Base-by-base conservation (phyloP, 306 rosid species). In the Ormosia semicastrata region DNA sequence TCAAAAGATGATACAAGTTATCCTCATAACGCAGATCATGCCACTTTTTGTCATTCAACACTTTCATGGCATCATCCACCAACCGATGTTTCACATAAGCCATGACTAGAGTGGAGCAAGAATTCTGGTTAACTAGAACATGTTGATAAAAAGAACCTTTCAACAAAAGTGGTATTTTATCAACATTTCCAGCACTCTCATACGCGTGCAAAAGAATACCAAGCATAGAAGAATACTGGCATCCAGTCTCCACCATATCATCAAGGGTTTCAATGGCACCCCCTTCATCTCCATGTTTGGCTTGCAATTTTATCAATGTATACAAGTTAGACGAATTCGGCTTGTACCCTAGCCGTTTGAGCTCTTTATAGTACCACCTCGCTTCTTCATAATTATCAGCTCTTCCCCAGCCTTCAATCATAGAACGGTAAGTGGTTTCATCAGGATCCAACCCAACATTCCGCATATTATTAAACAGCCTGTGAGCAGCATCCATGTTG, bases 401-500 rank as follows among this genome's bases (percentile, higher is more conserved):
- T 71, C 98, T 93, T 14, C 99, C 99, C 98, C 98, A 95, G 47
- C 99, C 99, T 83, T 95, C 99, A 85, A 93, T 89, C 99, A 95
- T 95, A 14, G 98, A 90, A 2, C 97, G 91, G 75, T 86, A 93
- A 84, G 92, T 93, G 12, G 94, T 90, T 82, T 93, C 99, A 86
- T 95, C 94, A 5, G 95, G 95, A 49, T 90, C 88, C 75, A 90
- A 47, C 30, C 91, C 93, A 37, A 79, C 70, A 69, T 78, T 74
- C 77, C 77, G 46, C 50, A 95, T 78, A 46, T 77, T 81, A 80
- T 24, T 17, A 84, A 93, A 93, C 57, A 95, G 44, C 10, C 81
- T 82, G 87, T 90, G 88, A 46, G 99, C 98, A 75, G 85, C 87
- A 71, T 85, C 88, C 98, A 95, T 95, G 8, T 85, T 82, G 0